Evolutionary conservation across 2,329 filamentous ascomycete species (phyloP).

Genomic region (Pseudonectria buxi): DNA sequence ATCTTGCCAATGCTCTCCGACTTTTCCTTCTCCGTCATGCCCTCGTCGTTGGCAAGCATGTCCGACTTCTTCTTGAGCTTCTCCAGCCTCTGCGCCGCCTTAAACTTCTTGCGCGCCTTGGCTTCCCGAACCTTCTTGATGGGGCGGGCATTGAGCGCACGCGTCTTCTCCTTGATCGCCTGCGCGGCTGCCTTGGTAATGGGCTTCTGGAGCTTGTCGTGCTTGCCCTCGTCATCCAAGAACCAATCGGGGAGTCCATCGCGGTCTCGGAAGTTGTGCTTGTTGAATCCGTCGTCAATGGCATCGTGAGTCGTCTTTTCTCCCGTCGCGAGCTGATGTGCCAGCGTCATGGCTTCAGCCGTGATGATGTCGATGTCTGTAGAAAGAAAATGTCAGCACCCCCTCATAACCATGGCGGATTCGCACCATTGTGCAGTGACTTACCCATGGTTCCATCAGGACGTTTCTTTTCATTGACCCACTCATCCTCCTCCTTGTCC

Average conservation of each 20-base stretch:
- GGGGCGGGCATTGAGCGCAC: constrained; percentile 86
- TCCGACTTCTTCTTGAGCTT: constrained; percentile 98
- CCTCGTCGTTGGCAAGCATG: constrained; percentile 78
- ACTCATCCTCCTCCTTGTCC: constrained; percentile 45
- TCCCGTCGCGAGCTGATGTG: constrained; percentile 83
- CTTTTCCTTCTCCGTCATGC: constrained; percentile 94
- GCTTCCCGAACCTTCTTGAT: constrained; percentile 99
- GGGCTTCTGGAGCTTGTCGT: constrained; percentile 81
- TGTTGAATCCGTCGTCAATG: constrained; percentile 89
- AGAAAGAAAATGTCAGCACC: constrained; percentile 3
- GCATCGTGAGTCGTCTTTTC: constrained; percentile 73
- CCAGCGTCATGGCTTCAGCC: constrained; percentile 97
- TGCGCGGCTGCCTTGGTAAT: constrained; percentile 82
- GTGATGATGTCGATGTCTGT: constrained; percentile 96
- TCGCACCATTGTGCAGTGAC: constrained; percentile 6
- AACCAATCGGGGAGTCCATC: constrained; percentile 98
- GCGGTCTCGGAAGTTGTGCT: constrained; percentile 79
- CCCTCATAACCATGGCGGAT: background rate
- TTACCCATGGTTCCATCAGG: constrained; percentile 57
- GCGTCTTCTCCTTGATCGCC: constrained; percentile 90
- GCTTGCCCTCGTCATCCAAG: constrained; percentile 79
- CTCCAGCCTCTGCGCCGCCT: constrained; percentile 82
- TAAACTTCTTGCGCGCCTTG: constrained; percentile 94
- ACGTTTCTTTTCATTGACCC: constrained; percentile 60
- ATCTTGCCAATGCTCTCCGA: constrained; percentile 74